Evolutionary conservation across 2,329 filamentous ascomycete genomes (phyloP), one percentile per base, ranked within the genome.

Genomic region (Pseudocercospora eumusae): DNA sequence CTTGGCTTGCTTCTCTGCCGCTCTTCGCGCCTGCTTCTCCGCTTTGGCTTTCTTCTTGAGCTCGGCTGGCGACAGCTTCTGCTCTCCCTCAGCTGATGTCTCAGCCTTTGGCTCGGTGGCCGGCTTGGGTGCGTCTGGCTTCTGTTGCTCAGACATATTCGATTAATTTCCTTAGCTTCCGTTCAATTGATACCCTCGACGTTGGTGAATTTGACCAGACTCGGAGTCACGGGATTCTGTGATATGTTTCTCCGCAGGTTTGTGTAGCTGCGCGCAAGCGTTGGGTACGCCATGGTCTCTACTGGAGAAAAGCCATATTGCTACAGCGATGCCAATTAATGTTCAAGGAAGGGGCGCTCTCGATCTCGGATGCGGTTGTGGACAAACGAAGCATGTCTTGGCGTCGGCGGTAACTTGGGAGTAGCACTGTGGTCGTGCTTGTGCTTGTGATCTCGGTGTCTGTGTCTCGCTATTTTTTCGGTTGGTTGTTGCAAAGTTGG

Each of bases 31-130:
- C 57, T 90, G 89, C 80, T 97, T 98, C 75, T 97, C 93, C 31
- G 91, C 93, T 76, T 96, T 93, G 64, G 89, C 89, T 75, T 86
- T 88, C 71, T 93, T 93, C 79, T 98, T 98, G 72, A 96, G 75
- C 76, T 96, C 90, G 20, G 91, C 92, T 36, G 84, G 84, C 1
- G 89, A 86, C 31, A 90, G 80, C 75, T 91, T 90, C 70, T 75
- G 70, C 50, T 76, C 73, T 36, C 40, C 53, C 27, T 56, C 42
- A 5, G 62, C 31, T 9, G 55, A 21, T 44, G 50, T 45, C 28
- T 68, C 71, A 15, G 57, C 60, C 23, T 63, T 64, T n/a, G 63
- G 36, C 20, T 62, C 59, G 36, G 54, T 55, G 27, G 60, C 50
- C 40, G 56, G 36, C 47, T 54, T 52, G 18, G 28, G n/a, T 15